Conservation (phyloP, 1,284 basidiomycete genomes). For the Moesziomyces parantarcticus region DNA sequence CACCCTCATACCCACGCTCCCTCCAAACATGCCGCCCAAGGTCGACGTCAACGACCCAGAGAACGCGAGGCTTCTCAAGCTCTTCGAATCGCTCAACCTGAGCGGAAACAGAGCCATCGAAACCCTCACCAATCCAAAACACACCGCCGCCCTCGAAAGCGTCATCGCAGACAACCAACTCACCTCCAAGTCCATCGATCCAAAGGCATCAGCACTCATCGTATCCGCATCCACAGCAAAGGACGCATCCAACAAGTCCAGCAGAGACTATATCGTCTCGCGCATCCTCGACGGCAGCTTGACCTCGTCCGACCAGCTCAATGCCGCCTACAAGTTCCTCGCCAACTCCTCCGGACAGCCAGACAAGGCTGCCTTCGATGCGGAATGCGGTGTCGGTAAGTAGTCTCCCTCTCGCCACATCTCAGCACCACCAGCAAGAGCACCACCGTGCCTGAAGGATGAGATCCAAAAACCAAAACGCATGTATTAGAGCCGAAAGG, state of each 20-base stretch:
- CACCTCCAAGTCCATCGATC: constrained; percentile 72
- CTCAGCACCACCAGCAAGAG: constrained; percentile 21
- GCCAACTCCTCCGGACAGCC: constrained; percentile 74
- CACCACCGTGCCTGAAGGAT: constrained; percentile 34
- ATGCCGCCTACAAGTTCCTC: constrained; percentile 77
- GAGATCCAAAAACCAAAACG: constrained; percentile 56
- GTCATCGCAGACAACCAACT: constrained; percentile 73
- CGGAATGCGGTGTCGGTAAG: constrained; percentile 88
- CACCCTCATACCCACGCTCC: neutral
- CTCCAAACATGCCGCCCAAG: constrained; percentile 71
- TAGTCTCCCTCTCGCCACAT: constrained; percentile 22
- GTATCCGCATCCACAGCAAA: constrained; percentile 74
- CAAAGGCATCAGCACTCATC: constrained; percentile 82
- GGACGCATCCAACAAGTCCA: constrained; percentile 74
- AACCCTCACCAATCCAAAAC: constrained; percentile 63
- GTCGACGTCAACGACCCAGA: constrained; percentile 71
- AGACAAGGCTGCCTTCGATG: constrained; percentile 80
- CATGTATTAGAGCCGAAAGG: constrained; percentile 62
- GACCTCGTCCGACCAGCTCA: constrained; percentile 86
- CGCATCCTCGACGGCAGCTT: constrained; percentile 79
- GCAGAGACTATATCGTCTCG: constrained; percentile 77
- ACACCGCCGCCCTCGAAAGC: constrained; percentile 73
- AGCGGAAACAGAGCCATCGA: constrained; percentile 83
- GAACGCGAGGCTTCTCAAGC: constrained; percentile 72
- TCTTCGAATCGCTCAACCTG: constrained; percentile 84